Base-by-base conservation (phyloP, 2,329 filamentous ascomycete genomes). In the Trichoderma semiorbis region DNA sequence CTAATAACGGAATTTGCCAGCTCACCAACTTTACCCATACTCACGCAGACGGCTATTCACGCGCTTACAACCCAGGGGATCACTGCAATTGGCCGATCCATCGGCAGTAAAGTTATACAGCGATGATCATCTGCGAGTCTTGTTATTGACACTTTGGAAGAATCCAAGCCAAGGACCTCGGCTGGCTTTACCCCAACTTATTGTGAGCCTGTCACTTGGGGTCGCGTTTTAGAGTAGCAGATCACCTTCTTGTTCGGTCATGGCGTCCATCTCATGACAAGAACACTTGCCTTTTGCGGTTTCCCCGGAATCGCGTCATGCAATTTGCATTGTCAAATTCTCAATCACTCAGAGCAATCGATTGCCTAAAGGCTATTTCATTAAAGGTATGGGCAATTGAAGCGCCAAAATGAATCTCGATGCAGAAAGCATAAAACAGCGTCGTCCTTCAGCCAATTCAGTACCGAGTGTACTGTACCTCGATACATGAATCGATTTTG, bases 171-270 rank as follows among this genome's bases (percentile, higher is more conserved):
- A 67, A 58, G 64, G n/a, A 26, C 14, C 14, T 36, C 28, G 53
- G 21, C 14, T 67, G 7, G 18, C 16, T 28, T 67, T 21, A n/a
- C 34, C 32, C 55, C 21, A 24, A 24, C 64, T 7, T 21, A 12
- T 6, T n/a, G 14, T 47, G 11, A 43, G n/a, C n/a, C 14, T 39
- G 62, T 39, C 28, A 58, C 18, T 43, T 43, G 34, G 4, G 28
- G 43, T 67, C 26, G 50, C 55, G 47, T 32, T 10, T 11, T n/a
- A 32, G 3, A 39, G 26, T 11, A 10, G 12, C 21, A 60, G 55
- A 32, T 24, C 34, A 69, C 53, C 65, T 69, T 69, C 65, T 61
- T n/a, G 5, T 69, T 69, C 21, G 18, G 65, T 61, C 18, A 18
- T 69, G 55, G 53, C 30, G 50, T n/a, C 26, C 12, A 14, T 16